A percentile compares a stretch with the other conserved stretches of the same genome.
phyloP scores from a whole-genome alignment of 2,329 filamentous ascomycete species.

The Monilinia fructigena region DNA sequence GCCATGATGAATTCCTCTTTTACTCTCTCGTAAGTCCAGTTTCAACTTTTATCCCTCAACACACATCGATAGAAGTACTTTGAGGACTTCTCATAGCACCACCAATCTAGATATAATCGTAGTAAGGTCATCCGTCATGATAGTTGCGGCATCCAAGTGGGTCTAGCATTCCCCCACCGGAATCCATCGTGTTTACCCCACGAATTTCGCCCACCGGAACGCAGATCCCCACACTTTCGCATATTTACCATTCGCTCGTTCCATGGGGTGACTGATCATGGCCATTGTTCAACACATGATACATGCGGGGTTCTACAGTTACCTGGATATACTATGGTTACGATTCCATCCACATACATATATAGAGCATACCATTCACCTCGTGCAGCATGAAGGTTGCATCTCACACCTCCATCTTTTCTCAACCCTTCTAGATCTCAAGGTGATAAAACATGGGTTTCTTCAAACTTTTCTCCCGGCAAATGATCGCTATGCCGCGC shows the following conservation, averaged over 20 bases:
- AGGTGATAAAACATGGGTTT: neutral
- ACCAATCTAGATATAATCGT: neutral
- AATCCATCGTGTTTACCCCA: neutral
- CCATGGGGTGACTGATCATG: too few species aligned
- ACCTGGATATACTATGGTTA: neutral
- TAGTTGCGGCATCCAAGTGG: neutral
- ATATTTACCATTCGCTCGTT: neutral
- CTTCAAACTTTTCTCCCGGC: slow-evolving; percentile 40
- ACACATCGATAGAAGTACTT: neutral
- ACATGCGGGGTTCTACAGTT: neutral
- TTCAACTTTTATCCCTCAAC: neutral
- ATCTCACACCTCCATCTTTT: slow-evolving; percentile 34
- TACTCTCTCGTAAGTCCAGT: neutral
- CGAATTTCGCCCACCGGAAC: slow-evolving; percentile 8
- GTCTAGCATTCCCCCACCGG: neutral
- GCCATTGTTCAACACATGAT: neutral
- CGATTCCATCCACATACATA: slow-evolving; percentile 1
- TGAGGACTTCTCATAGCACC: neutral
- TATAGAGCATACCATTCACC: neutral
- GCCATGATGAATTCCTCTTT: slow-evolving; percentile 35
- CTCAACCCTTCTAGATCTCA: neutral
- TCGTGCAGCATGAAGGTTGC: slow-evolving; percentile 33
- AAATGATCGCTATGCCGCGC: slow-evolving; percentile 43
- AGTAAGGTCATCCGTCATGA: neutral
- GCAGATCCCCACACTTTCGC: neutral